Evolutionary conservation across 148 eudicot genomes (phyloP), one percentile per base, ranked within the genome.

Genomic region (Agrostemma githago): DNA sequence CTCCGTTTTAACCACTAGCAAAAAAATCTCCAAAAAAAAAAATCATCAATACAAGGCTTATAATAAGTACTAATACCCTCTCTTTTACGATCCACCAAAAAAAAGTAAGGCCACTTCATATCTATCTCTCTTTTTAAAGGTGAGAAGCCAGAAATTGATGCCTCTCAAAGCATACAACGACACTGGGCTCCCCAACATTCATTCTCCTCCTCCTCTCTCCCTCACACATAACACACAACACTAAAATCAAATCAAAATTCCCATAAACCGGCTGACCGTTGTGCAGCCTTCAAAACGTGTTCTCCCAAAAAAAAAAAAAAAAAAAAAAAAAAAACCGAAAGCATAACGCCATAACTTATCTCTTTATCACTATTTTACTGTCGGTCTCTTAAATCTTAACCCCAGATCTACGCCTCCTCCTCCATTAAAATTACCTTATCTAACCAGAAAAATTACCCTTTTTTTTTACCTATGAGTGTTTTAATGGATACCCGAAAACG

Each of bases 401-500:
- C 73, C 43, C 61, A 70, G 73, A 69, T 68, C 74, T 62, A 39
- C 69, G 57, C 71, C 48, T 40, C 14, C 40, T 11, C 26, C 5
- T 57, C 10, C 68, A 26, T 7, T 41, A 48, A 19, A 65, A 38
- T 37, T 64, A 65, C 61, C 44, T 0, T 6, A 44, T 62, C 38
- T 37, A 19, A 17, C 43, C 4, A 48, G 19, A 48, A 5, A 17
- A 34, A 43, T 14, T 65, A 38, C 68, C 44, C 34, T 1, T 26
- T 26, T 26, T 26, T 26, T 37, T 11, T 51, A 11, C 61, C 56
- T 4, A 70, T 70, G 72, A 70, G 61, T 54, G 72, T 70, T 53
- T 70, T 16, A 14, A 80, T 84, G 84, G 84, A 81, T 16, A 69
- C 73, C 67, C 68, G 84, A 8, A 84, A 84, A 67, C 54, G 80